These are phyloP conservation scores for Botryotinia convoluta DNA, from an alignment of 2,329 filamentous ascomycete species.

Conservation along the genomic window DNA sequence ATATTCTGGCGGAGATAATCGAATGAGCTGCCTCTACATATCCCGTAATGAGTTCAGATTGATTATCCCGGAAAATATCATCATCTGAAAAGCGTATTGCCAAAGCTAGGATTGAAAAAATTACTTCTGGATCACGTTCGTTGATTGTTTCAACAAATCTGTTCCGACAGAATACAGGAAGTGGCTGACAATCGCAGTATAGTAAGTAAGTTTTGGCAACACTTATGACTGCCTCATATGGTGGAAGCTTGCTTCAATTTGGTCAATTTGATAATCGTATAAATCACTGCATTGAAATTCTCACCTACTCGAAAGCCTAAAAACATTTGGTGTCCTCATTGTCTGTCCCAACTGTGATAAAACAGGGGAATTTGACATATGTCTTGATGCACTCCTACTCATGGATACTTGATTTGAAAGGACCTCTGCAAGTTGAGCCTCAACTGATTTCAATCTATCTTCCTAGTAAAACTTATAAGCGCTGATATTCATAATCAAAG, in stretches of 20 bases:
- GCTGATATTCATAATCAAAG: too few species aligned
- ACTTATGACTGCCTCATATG: slow-evolving; percentile 41
- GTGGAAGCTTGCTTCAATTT: slow-evolving; percentile 37
- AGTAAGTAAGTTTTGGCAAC: slow-evolving; percentile 45
- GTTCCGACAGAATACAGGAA: slow-evolving; percentile 46
- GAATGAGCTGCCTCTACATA: slow-evolving; percentile 40
- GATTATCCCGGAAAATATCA: slow-evolving; percentile 28
- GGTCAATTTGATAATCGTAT: neutral
- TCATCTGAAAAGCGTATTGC: slow-evolving; percentile 44
- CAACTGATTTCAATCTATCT: slow-evolving; percentile 33
- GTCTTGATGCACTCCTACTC: slow-evolving; percentile 21
- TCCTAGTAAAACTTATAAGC: slow-evolving; percentile 26
- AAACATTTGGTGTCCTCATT: slow-evolving; percentile 5
- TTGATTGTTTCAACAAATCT: slow-evolving; percentile 43
- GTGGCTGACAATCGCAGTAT: slow-evolving; percentile 50
- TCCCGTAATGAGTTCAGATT: slow-evolving; percentile 37
- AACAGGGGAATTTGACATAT: slow-evolving; percentile 14
- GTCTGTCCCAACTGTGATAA: slow-evolving; percentile 1
- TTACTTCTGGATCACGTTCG: slow-evolving; percentile 40
- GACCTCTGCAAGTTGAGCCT: slow-evolving; percentile 35
- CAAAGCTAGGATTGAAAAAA: slow-evolving; percentile 42
- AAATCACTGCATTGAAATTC: neutral
- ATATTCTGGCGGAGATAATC: slow-evolving; percentile 39
- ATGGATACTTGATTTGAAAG: slow-evolving; percentile 29
- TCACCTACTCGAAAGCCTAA: slow-evolving; percentile 24